phyloP scores from a whole-genome alignment of 108 stramenopile genomes.

The Hondaea fermentalgiana region DNA sequence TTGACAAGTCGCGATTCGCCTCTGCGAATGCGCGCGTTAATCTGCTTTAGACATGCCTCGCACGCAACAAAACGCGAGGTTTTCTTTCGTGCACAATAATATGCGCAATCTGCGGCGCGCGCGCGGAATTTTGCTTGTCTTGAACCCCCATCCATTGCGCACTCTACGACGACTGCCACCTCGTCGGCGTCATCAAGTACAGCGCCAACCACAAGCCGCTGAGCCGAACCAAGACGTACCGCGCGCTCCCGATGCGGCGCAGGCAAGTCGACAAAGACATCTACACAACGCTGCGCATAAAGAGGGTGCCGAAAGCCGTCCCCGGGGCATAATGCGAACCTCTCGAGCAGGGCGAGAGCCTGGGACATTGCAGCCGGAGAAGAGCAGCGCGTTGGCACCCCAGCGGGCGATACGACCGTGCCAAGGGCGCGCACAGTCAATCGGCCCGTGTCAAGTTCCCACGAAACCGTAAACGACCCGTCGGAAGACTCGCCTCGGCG shows the following conservation, averaged over 20 bases:
- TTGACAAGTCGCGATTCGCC: neutral
- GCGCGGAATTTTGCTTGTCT: neutral
- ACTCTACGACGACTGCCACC: neutral
- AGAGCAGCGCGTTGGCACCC: neutral
- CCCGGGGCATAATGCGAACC: neutral
- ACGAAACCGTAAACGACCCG: neutral
- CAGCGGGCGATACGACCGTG: neutral
- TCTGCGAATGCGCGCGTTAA: neutral
- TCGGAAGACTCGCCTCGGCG: neutral
- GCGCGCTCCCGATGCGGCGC: neutral
- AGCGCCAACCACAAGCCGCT: neutral
- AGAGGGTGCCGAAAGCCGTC: neutral
- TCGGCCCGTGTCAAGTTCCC: neutral
- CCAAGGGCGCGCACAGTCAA: neutral
- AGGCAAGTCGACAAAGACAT: neutral
- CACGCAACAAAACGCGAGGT: neutral
- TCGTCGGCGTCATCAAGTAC: neutral
- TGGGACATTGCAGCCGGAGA: neutral
- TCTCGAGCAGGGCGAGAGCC: neutral
- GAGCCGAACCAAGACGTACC: neutral
- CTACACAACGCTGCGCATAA: neutral
- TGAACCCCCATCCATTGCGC: neutral
- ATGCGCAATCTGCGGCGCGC: neutral
- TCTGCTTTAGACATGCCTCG: neutral
- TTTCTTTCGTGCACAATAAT: neutral